These are phyloP conservation scores for Pelargonium nanum DNA, from an alignment of 345 rosid genomes.

Conservation along the genomic window DNA sequence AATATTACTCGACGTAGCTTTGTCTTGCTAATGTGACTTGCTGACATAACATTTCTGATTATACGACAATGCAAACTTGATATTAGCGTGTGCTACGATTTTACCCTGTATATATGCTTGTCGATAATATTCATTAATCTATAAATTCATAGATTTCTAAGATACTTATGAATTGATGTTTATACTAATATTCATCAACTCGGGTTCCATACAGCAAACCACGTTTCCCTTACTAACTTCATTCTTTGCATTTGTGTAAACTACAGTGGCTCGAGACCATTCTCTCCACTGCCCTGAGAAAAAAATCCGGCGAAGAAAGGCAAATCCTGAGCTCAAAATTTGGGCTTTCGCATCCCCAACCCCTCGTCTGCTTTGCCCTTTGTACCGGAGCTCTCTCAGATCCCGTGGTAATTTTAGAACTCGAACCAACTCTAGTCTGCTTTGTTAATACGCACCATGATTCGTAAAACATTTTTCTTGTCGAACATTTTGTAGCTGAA, in stretches of 20 bases:
- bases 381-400: conserved; percentile 80
- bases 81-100: too few relatives aligned
- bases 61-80: too few relatives aligned
- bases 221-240: conserved; percentile 3
- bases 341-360: conserved; percentile 42
- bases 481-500: conserved; percentile 32
- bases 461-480: too few relatives aligned
- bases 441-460: too few relatives aligned
- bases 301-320: conserved; percentile 61
- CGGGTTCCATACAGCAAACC: neutral
- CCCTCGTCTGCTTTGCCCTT: conserved; percentile 71
- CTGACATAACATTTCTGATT: too few relatives aligned
- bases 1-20: too few relatives aligned
- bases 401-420: conserved; percentile 73
- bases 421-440: too few relatives aligned
- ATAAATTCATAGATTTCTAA: too few relatives aligned
- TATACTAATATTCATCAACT: neutral
- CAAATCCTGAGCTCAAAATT: conserved; percentile 44
- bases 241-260: conserved; percentile 9
- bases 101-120: too few relatives aligned
- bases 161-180: too few relatives aligned
- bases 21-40: too few relatives aligned
- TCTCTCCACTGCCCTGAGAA: conserved; percentile 63
- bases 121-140: too few relatives aligned
- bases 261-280: conserved; percentile 85